Evolutionary conservation across 2,329 filamentous ascomycete species (phyloP), one percentile per base, ranked within the genome.

Genomic region (Magnaporthiopsis poae): DNA sequence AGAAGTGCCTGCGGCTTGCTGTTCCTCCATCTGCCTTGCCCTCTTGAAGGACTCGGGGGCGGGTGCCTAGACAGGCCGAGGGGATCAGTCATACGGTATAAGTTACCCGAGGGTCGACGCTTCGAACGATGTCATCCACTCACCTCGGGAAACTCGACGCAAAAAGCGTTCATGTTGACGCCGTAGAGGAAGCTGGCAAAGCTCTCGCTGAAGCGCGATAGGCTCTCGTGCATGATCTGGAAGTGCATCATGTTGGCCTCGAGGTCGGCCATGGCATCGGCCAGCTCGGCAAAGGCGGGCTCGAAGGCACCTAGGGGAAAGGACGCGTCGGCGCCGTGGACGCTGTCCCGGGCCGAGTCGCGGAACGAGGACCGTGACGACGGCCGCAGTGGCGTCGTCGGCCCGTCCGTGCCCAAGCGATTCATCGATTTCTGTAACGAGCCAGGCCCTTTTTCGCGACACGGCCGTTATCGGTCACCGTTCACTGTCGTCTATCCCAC

Each of bases 141-240:
- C 46, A 92, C 92, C 86, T 99, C 95, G 0, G 92, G 91, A 70
- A 97, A 99, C 76, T 99, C 95, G 39, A 98, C 93, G 76, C 94
- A 98, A 76, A 98, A 99, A 1, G 95, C 95, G 77, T 97, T 98
- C 93, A 99, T 97, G 75, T 98, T 98, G 75, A 99, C 77, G 1
- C 95, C 95, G 73, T 98, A 99, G 62, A 99, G 79, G 73, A 99
- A 98, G 71, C 90, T 92, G 0, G 92, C 92, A 77, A 99, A 99
- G 74, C 90, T 96, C 82, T 99, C 95, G 77, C 89, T 94, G 78
- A 99, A 99, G 33, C 95, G 87, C 31, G 91, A 87, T 71, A 99
- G 79, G 73, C 91, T 96, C 80, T 98, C 94, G 74, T 99, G 92
- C 88, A 99, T 96, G 69, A 97, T 81, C 77, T 98, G 94, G 71